phyloP scores from a whole-genome alignment of 306 rosid species.

The Ziziphus jujuba region DNA sequence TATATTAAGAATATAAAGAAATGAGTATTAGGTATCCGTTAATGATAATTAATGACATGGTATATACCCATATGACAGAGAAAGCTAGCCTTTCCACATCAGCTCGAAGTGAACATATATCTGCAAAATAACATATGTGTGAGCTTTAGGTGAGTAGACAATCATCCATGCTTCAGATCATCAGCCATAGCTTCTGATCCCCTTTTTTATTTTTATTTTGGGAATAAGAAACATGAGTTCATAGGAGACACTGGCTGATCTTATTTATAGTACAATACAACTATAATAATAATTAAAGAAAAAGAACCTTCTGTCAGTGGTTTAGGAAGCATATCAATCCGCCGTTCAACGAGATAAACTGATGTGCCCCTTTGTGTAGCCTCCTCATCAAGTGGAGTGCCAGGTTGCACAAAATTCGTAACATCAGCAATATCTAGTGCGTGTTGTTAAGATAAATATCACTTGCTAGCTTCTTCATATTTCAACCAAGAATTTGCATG shows the following conservation, averaged over 20 bases:
- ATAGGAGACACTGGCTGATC: too few relatives aligned
- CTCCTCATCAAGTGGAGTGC: slow-evolving; percentile 86
- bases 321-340: slow-evolving; percentile 99
- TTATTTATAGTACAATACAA: neutral
- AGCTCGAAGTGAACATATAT: slow-evolving; percentile 94
- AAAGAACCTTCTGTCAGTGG: slow-evolving; percentile 86
- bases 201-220: too few relatives aligned
- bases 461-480: neutral
- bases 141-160: slow-evolving; percentile 18
- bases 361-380: slow-evolving; percentile 98
- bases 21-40: slow-evolving; percentile 3
- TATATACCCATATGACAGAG: slow-evolving; percentile 92
- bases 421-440: slow-evolving; percentile 94
- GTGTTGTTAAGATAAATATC: slow-evolving; percentile 45
- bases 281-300: neutral
- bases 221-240: too few relatives aligned
- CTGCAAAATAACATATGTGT: slow-evolving; percentile 44
- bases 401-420: slow-evolving; percentile 87
- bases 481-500: neutral
- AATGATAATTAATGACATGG: neutral
- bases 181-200: too few relatives aligned
- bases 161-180: slow-evolving; percentile 1
- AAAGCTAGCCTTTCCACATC: slow-evolving; percentile 98
- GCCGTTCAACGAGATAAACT: slow-evolving; percentile 90
- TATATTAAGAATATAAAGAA: slow-evolving; percentile 13